A percentile compares a stretch with the other conserved stretches of the same genome.
phyloP scores from a whole-genome alignment of 208 protist species.

The Kentomonas sorsogonicus region DNA sequence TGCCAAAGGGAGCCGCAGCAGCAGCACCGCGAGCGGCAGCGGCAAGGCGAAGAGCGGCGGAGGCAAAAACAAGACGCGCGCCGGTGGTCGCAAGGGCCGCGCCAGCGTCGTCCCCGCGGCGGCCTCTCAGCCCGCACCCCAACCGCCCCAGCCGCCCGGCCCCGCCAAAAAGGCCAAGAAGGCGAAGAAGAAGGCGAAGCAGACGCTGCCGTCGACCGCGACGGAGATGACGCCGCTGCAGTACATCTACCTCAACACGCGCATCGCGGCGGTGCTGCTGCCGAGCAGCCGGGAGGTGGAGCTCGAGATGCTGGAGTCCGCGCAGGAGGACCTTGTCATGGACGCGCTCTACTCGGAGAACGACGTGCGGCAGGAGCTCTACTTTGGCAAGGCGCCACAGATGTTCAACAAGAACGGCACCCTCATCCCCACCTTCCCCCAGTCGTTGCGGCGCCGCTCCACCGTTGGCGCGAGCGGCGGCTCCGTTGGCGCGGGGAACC shows the following conservation, averaged over 20 bases:
- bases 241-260: constrained; percentile 83
- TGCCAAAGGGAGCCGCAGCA: too few relatives aligned
- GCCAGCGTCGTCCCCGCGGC: too few relatives aligned
- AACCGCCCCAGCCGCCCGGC: neutral
- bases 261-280: constrained; percentile 67
- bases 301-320: constrained; percentile 70
- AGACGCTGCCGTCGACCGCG: constrained; percentile 13
- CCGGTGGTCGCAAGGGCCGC: too few relatives aligned
- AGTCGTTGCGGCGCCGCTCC: neutral
- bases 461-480: too few relatives aligned
- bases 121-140: neutral
- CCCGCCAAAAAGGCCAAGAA: neutral
- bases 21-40: too few relatives aligned
- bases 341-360: constrained; percentile 45
- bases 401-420: constrained; percentile 13
- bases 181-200: constrained; percentile 19
- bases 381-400: constrained; percentile 41
- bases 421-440: neutral
- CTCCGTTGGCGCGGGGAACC: too few relatives aligned
- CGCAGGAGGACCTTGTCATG: constrained; percentile 61
- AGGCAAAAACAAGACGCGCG: neutral
- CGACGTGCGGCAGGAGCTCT: constrained; percentile 23
- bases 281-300: constrained; percentile 43
- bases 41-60: neutral
- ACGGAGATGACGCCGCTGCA: constrained; percentile 74